A percentile compares a stretch with the other conserved stretches of the same genome.
These are phyloP conservation scores for Coemansia sp. DNA, from an alignment of 192 early-diverging fungal species.

Conservation along the genomic window DNA sequence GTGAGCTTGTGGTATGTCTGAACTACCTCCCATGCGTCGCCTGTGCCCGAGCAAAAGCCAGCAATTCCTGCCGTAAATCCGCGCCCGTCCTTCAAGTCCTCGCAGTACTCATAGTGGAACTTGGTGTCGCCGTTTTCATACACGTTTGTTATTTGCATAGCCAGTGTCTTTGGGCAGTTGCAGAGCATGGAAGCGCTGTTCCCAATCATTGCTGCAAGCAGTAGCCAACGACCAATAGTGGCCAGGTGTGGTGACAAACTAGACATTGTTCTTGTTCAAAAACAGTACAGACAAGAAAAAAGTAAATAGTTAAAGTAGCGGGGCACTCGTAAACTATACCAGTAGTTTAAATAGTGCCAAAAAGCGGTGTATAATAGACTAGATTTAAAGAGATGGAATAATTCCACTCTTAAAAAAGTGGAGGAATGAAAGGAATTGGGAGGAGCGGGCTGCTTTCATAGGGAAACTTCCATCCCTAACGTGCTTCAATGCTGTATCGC, in stretches of 20 bases:
- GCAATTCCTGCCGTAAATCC: conserved; percentile 38
- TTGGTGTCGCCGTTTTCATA: conserved; percentile 36
- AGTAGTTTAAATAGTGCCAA: neutral
- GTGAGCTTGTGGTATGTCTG: conserved; percentile 35
- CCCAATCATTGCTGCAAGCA: neutral
- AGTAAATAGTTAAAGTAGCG: too few relatives aligned
- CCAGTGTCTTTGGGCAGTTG: conserved; percentile 25
- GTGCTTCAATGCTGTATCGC: too few relatives aligned
- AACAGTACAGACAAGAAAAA: neutral
- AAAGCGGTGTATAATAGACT: neutral
- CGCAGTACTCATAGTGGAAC: conserved; percentile 43
- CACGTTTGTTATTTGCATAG: conserved; percentile 29
- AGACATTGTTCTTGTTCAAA: neutral
- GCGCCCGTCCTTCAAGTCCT: conserved; percentile 31
- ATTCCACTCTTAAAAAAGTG: too few relatives aligned
- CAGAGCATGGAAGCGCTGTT: conserved; percentile 20
- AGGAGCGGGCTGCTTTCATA: too few relatives aligned
- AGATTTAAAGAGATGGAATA: too few relatives aligned
- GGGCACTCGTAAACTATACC: neutral
- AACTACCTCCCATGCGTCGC: conserved; percentile 53
- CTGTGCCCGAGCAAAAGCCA: conserved; percentile 47
- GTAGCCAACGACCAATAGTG: neutral
- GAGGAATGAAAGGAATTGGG: too few relatives aligned
- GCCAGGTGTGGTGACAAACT: neutral
- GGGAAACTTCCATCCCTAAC: too few relatives aligned